These are phyloP conservation scores for Leucosporidium yakuticum DNA, from an alignment of 768 basidiomycete species.

Conservation along the genomic window DNA sequence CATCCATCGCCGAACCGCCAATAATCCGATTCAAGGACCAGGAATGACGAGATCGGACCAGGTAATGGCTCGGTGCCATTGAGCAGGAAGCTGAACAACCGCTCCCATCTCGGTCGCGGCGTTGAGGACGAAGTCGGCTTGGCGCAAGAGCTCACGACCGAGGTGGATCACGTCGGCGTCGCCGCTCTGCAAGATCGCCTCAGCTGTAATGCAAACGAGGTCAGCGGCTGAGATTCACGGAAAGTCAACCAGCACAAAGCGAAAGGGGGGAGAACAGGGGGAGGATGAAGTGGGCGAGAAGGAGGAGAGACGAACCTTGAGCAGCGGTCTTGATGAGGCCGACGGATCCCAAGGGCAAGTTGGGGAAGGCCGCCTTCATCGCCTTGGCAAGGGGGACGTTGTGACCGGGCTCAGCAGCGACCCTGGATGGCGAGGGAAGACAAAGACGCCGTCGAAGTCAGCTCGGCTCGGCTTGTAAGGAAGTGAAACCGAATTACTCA, in stretches of 20 bases:
- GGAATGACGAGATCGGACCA: slow-evolving; percentile 16
- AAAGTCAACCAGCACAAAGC: no score
- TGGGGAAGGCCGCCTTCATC: slow-evolving; percentile 5
- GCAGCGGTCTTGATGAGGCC: slow-evolving; percentile 64
- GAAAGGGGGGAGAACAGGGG: no score
- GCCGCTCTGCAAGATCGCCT: slow-evolving; percentile 59
- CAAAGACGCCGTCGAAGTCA: neutral
- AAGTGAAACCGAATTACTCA: neutral
- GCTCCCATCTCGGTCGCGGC: slow-evolving; percentile 62
- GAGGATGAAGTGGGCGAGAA: no score
- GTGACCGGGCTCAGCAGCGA: neutral
- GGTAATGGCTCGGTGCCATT: slow-evolving; percentile 18
- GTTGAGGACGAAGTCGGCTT: slow-evolving; percentile 18
- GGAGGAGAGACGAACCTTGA: slow-evolving; percentile 17
- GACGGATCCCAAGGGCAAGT: slow-evolving; percentile 47
- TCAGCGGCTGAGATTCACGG: slow-evolving; percentile 54
- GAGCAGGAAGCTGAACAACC: slow-evolving; percentile 44
- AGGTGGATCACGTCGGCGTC: slow-evolving; percentile 58
- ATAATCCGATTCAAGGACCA: slow-evolving; percentile 3
- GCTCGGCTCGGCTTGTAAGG: slow-evolving; percentile 42
- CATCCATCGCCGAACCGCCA: no score
- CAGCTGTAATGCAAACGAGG: slow-evolving; percentile 31
- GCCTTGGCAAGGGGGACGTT: neutral
- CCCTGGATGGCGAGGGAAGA: no score
- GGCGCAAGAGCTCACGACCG: slow-evolving; percentile 3